Percentiles rank a stretch among this genome's conserved stretches.
phyloP scores from a whole-genome alignment of 805 yeast species.

The Candida awuae region DNA sequence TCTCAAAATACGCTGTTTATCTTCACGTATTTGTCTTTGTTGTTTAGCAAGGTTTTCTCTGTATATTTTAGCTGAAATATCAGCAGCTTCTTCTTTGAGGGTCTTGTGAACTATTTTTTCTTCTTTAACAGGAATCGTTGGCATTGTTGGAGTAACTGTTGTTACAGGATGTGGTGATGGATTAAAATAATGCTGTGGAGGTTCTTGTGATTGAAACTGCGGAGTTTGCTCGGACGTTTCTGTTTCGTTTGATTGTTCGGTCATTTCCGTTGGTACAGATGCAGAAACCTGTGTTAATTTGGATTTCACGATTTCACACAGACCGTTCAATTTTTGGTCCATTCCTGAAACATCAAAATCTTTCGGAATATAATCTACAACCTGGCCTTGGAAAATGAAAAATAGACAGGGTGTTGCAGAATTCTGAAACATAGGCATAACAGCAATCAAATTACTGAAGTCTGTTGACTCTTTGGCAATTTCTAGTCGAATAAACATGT shows the following conservation, averaged over 20 bases:
- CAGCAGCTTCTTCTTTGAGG: conserved; percentile 36
- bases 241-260: neutral
- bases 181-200: neutral
- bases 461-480: conserved; percentile 36
- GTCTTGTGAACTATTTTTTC: conserved; percentile 11
- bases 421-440: conserved; percentile 38
- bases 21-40: conserved; percentile 35
- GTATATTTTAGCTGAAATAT: conserved; percentile 30
- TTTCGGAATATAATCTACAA: conserved; percentile 36
- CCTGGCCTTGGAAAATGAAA: conserved; percentile 41
- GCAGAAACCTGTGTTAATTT: conserved; percentile 18
- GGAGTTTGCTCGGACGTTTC: conserved; percentile 2
- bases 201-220: conserved; percentile 5
- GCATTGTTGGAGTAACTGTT: conserved; percentile 3
- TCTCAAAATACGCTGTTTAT: conserved; percentile 46
- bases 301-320: too few species aligned
- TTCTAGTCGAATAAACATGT: conserved; percentile 34
- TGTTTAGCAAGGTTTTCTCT: conserved; percentile 32
- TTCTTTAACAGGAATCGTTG: neutral
- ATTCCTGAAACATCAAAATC: conserved; percentile 25
- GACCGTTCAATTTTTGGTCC: conserved; percentile 10
- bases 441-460: conserved; percentile 41
- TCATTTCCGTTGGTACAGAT: neutral
- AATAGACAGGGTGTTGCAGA: conserved; percentile 48
- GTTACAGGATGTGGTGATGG: neutral